These are phyloP conservation scores for Dysphania ambrosioides DNA, from an alignment of 148 eudicot species.

Conservation along the genomic window DNA sequence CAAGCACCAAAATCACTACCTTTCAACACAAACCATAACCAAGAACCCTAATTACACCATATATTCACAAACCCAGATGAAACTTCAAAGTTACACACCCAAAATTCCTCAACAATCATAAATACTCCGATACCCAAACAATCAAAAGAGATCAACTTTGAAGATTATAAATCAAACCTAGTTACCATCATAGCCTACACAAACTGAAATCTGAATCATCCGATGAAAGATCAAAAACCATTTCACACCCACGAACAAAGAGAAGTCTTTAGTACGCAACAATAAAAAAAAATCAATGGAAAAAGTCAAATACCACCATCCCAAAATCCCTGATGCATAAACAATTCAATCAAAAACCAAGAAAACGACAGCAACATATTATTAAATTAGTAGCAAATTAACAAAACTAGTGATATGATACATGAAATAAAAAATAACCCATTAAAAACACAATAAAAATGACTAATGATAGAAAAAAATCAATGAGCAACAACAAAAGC, in stretches of 20 bases:
- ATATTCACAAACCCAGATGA: conserved; percentile 12
- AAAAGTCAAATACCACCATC: conserved; percentile 19
- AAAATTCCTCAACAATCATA: conserved; percentile 15
- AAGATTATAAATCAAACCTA: neutral
- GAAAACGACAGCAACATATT: conserved; percentile 6
- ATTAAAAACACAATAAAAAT: conserved; percentile 8
- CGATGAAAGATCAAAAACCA: neutral
- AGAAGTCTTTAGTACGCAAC: neutral
- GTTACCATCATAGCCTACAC: neutral
- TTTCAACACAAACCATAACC: neutral
- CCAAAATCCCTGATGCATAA: conserved; percentile 20
- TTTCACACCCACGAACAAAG: neutral
- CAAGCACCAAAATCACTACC: neutral
- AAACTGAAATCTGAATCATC: conserved; percentile 12
- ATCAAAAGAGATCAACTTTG: neutral
- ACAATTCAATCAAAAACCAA: conserved; percentile 9
- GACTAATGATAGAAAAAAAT: conserved; percentile 16
- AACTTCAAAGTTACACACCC: neutral
- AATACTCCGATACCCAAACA: conserved; percentile 12
- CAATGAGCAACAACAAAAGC: neutral
- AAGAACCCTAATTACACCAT: conserved; percentile 4
- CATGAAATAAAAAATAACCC: conserved; percentile 5
- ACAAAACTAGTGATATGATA: too few species aligned
- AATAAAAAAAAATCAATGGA: neutral
- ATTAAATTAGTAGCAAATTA: conserved; percentile 3